Base-by-base conservation (phyloP, 1,284 basidiomycete genomes). In the Leccinum griseonigrum region DNA sequence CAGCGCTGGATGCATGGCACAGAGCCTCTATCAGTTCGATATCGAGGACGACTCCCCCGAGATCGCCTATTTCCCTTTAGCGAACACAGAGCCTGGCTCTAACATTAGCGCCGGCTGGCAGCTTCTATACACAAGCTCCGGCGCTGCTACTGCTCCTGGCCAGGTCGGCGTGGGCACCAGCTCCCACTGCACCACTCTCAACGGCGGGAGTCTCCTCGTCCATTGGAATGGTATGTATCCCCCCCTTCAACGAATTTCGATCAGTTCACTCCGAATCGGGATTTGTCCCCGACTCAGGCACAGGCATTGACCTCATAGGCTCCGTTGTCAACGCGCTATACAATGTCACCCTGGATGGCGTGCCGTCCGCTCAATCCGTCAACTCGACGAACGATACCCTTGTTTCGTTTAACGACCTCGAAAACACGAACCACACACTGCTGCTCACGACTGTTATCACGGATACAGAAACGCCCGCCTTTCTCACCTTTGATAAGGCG, bases 11-110 rank as follows among this genome's bases (percentile, higher is more conserved):
- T 81, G 80, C 76, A 78, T 83, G 75, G 74, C 87, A 85, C 82
- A 80, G 79, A 64, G 74, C 75, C 66, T 70, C 71, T 62, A 78
- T 67, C 76, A 79, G 67, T 76, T 90, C 74, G 72, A 76, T 61
- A 77, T 91, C 70, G 83, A 87, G 73, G 84, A 91, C 71, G 83
- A 84, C 57, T 90, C 88, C 36, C 90, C 90, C 13, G 72, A 78
- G 54, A 76, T 91, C 67, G 68, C 69, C 46, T 91, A 90, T 76
- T 78, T 75, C 60, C 90, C 89, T 22, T 82, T 85, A 61, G 68
- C 76, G 54, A 84, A 82, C 16, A 74, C 82, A 60, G 64, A 70
- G 36, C 75, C 79, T 36, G 72, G 76, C 14, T 76, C 82, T 1
- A 77, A 83, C 67, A 67, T 83, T 57, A 68, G 74, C n/a, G 78